Percentiles rank a stretch among this genome's conserved stretches.
Conservation (phyloP, 768 basidiomycete genomes). For the Gymnopilus junonius region DNA sequence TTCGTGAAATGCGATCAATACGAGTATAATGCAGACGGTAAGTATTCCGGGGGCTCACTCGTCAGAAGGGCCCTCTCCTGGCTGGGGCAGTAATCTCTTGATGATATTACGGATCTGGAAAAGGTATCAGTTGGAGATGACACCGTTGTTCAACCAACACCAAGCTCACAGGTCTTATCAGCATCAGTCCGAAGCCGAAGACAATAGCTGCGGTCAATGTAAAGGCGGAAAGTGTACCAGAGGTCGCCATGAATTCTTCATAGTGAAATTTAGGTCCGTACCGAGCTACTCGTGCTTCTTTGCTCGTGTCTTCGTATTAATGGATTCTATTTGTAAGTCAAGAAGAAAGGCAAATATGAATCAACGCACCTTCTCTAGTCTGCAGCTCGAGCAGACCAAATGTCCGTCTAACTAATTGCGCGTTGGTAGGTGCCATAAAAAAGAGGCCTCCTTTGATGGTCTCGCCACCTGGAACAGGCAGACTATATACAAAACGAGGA, state of each 20-base stretch:
- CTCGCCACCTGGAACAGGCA: constrained; percentile 40
- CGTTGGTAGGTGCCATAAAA: constrained; percentile 46
- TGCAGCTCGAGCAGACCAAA: constrained; percentile 47
- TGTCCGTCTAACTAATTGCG: constrained; percentile 49
- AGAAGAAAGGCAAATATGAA: neutral
- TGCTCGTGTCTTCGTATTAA: constrained; percentile 10
- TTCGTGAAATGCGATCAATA: constrained; percentile 26
- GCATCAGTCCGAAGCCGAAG: constrained; percentile 36
- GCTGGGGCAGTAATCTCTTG: constrained; percentile 50
- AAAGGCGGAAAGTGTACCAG: constrained; percentile 43
- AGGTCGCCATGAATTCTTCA: constrained; percentile 64
- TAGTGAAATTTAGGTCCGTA: constrained; percentile 82
- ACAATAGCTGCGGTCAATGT: constrained; percentile 40
- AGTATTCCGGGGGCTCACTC: constrained; percentile 53
- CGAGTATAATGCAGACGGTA: neutral
- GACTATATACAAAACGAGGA: constrained; percentile 39
- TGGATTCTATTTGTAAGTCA: neutral
- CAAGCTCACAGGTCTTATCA: constrained; percentile 41
- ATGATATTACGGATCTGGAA: constrained; percentile 59
- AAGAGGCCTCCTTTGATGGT: constrained; percentile 39
- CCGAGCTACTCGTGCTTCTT: constrained; percentile 28
- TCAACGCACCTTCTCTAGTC: constrained; percentile 23
- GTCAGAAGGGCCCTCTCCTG: constrained; percentile 68
- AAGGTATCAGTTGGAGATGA: neutral
- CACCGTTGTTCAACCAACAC: neutral